Evolutionary conservation across 345 rosid genomes (phyloP).

Genomic region (Crucihimalaya himalaica): DNA sequence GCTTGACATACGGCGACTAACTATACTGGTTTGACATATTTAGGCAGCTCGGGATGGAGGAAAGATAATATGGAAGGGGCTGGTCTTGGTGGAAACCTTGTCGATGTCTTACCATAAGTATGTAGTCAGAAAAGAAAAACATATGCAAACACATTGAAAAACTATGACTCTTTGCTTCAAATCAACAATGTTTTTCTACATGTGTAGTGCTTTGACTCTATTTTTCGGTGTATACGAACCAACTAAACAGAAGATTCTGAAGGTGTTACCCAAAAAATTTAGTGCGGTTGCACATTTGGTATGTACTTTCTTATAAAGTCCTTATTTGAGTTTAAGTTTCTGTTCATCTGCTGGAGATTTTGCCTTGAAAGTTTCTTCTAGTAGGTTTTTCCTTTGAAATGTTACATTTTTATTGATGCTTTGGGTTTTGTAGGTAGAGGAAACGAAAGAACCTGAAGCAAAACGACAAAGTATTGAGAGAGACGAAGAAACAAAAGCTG

Average conservation of each 20-base stretch:
- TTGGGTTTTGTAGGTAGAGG: constrained; percentile 41
- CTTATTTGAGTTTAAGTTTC: too few relatives aligned
- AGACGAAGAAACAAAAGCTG: constrained; percentile 24
- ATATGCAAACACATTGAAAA: not conserved
- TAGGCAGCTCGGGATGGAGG: constrained; percentile 77
- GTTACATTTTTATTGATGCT: too few relatives aligned
- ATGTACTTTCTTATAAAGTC: too few relatives aligned
- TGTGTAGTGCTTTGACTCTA: too few relatives aligned
- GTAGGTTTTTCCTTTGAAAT: too few relatives aligned
- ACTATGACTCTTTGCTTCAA: not conserved
- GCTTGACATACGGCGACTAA: not conserved
- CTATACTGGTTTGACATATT: constrained; percentile 13
- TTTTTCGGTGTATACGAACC: too few relatives aligned
- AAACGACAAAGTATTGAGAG: constrained; percentile 51
- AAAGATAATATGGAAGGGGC: constrained; percentile 64
- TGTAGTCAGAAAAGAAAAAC: constrained; percentile 6
- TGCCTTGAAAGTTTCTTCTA: too few relatives aligned
- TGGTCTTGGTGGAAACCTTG: constrained; percentile 86
- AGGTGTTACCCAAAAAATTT: too few relatives aligned
- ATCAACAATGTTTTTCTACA: too few relatives aligned
- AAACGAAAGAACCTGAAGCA: constrained; percentile 46
- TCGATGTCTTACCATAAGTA: constrained; percentile 83
- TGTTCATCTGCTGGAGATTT: too few relatives aligned
- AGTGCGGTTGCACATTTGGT: too few relatives aligned
- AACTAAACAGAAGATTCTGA: too few relatives aligned